Percentiles rank a stretch among this genome's conserved stretches.
Evolutionary conservation across 345 rosid species (phyloP).

Genomic region (Eucalyptus cloeziana): DNA sequence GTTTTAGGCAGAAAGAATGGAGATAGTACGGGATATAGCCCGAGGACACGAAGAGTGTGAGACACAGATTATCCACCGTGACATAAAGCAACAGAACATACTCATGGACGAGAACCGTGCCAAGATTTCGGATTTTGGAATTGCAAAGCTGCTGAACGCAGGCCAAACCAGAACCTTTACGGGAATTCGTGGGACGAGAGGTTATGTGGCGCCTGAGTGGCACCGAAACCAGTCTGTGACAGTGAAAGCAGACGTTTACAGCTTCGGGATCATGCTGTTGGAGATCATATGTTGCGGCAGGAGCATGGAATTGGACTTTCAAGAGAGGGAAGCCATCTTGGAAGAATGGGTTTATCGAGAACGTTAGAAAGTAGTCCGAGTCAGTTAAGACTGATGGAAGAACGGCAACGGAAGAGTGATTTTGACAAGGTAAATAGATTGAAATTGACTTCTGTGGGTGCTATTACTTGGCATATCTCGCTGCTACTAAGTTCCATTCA

Average conservation of each 20-base stretch:
- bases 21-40: slow-evolving; percentile 2
- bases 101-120: slow-evolving; percentile 3
- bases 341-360: neutral
- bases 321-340: neutral
- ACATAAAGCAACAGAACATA: slow-evolving; percentile 14
- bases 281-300: slow-evolving; percentile 5
- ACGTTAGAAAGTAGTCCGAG: neutral
- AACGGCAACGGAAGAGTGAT: neutral
- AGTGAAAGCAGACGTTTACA: slow-evolving; percentile 12
- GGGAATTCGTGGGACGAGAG: slow-evolving; percentile 4
- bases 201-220: slow-evolving; percentile 18
- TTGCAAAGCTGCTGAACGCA: neutral
- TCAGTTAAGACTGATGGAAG: neutral
- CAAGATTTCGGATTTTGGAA: slow-evolving; percentile 7
- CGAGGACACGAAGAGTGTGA: slow-evolving; percentile 16
- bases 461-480: neutral
- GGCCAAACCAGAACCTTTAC: slow-evolving; percentile 14
- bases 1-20: neutral
- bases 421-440: neutral
- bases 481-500: neutral
- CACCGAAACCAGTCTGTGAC: slow-evolving; percentile 4
- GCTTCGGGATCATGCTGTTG: slow-evolving; percentile 12
- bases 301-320: neutral
- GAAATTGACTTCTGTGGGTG: neutral
- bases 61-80: slow-evolving; percentile 10